Conservation (phyloP, 768 basidiomycete genomes). For the Pulveroboletus frians region DNA sequence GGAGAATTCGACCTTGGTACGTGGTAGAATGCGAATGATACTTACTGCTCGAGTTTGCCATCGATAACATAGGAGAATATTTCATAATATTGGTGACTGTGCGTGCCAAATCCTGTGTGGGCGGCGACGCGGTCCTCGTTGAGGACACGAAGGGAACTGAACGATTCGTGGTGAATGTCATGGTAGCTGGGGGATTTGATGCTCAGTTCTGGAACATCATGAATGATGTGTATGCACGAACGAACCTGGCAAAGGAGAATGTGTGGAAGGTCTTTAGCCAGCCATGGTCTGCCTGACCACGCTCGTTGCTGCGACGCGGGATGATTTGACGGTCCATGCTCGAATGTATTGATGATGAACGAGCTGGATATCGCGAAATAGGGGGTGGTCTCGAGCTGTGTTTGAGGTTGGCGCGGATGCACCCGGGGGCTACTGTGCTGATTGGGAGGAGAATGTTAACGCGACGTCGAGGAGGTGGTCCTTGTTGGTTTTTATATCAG, state of each 20-base stretch:
- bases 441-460: conserved; percentile 3
- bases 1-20: not conserved
- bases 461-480: not conserved
- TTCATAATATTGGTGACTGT: conserved; percentile 80
- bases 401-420: not conserved
- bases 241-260: conserved; percentile 61
- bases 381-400: not conserved
- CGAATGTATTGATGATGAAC: conserved; percentile 11
- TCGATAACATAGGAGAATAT: conserved; percentile 86
- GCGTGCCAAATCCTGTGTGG: conserved; percentile 77
- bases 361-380: not conserved
- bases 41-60: conserved; percentile 79
- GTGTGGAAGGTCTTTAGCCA: conserved; percentile 90
- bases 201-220: conserved; percentile 12
- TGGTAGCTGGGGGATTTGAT: conserved; percentile 45
- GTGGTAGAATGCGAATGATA: not conserved
- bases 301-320: conserved; percentile 54
- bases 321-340: conserved; percentile 33
- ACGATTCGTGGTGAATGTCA: conserved; percentile 51
- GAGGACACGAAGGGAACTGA: conserved; percentile 78
- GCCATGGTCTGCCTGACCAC: conserved; percentile 73
- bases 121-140: conserved; percentile 88
- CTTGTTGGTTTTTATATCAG: conserved; percentile 16
- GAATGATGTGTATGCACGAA: conserved; percentile 31
- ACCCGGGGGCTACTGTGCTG: not conserved